Evolutionary conservation across 2,329 filamentous ascomycete species (phyloP), one percentile per base, ranked within the genome.

Genomic region (Arthrobotrys entomopaga): DNA sequence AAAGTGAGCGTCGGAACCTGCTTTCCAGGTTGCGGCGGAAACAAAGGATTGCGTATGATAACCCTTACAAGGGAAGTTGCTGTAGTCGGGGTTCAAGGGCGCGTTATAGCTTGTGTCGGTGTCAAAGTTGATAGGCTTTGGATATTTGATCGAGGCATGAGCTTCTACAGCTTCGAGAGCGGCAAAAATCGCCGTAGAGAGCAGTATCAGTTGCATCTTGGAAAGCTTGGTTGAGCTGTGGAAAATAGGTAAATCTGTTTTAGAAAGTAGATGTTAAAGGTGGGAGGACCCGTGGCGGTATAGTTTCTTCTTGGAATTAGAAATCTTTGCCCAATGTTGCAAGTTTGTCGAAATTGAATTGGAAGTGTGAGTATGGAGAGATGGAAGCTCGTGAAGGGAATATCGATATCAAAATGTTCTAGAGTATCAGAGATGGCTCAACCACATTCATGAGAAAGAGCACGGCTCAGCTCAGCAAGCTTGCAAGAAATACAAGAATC

Each of bases 11-110:
- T 52, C 50, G 8, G 64, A 24, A 4, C 78, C 78, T 0, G 78
- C 78, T 8, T 61, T 61, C 78, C 78, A 79, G 8, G 58, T 43
- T 43, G 52, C 59, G 0, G 38, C 59, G 1, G 65, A 49, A 19
- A 61, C 40, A 16, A 54, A 61, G 3, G 77, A 15, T 7, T 78
- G 58, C 38, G 81, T 81, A 70, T 86, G 84, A 63, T 88, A 87
- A 10, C 89, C 88, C 83, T 93, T 93, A 86, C 91, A 95, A 3
- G 91, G 89, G 81, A 87, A 95, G 81, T 93, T 86, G 70, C 84
- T 84, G 24, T 89, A 89, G 72, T 84, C 83, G 19, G 83, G 79
- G 1, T 82, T 80, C 54, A 95, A 84, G 1, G 91, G 91, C 15
- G 85, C 84, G 40, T 88, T 91, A 83, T 92, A 91, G 16, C 8